Percentiles rank a stretch among this genome's conserved stretches.
These are phyloP conservation scores for Microcera coccophila DNA, from an alignment of 2,329 filamentous ascomycete species.

Conservation along the genomic window DNA sequence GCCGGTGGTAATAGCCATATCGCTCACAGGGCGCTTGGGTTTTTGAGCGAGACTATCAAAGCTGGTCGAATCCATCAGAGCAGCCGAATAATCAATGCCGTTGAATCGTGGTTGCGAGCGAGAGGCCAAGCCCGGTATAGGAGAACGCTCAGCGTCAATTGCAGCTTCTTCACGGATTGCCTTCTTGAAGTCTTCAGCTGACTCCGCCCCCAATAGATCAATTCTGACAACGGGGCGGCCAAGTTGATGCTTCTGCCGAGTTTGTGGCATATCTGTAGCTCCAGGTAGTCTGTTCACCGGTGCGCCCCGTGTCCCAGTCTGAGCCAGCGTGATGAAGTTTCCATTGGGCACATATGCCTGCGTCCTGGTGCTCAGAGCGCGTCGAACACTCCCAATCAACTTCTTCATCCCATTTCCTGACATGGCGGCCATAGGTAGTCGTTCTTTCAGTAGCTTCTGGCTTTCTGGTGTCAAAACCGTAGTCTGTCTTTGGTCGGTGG, in stretches of 20 bases:
- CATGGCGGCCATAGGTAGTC: conserved; percentile 55
- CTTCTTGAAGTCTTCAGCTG: conserved; percentile 73
- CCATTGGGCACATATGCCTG: conserved; percentile 42
- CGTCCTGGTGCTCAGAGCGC: conserved; percentile 65
- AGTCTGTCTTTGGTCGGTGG: conserved; percentile 48
- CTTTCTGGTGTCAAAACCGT: conserved; percentile 46
- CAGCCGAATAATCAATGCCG: conserved; percentile 39
- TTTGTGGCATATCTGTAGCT: conserved; percentile 58
- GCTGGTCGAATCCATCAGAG: conserved; percentile 39
- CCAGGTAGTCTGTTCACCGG: conserved; percentile 58
- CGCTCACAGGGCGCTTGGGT: conserved; percentile 44
- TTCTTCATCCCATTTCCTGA: conserved; percentile 76
- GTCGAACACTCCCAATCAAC: conserved; percentile 79
- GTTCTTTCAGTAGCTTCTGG: conserved; percentile 41
- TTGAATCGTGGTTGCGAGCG: not conserved
- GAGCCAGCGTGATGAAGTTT: conserved; percentile 45
- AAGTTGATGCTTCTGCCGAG: conserved; percentile 41
- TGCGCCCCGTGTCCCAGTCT: conserved; percentile 48
- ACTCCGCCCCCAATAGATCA: conserved; percentile 75
- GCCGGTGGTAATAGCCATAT: conserved; percentile 65
- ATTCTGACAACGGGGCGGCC: conserved; percentile 60
- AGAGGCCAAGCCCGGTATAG: not conserved
- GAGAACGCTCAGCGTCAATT: conserved; percentile 30
- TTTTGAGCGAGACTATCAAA: conserved; percentile 34
- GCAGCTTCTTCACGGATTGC: conserved; percentile 64